Evolutionary conservation across 345 rosid species (phyloP), one percentile per base, ranked within the genome.

Genomic region (Sonneratia alba): DNA sequence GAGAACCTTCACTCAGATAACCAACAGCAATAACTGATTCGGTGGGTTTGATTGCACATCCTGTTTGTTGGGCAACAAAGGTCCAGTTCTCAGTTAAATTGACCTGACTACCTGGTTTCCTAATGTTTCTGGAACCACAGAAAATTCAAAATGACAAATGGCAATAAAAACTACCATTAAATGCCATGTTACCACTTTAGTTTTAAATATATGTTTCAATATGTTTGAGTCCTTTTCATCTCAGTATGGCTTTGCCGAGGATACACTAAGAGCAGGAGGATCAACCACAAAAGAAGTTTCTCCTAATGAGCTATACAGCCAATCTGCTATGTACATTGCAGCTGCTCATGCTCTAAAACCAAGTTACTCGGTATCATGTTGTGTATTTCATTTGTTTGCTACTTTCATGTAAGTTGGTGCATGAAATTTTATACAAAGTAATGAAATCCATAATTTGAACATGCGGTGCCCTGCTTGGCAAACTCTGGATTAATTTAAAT

Each of bases 271-370:
- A 84, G 79, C 93, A 5, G 96, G 89, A 72, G 96, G 89, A 66
- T 77, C 89, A 45, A 73, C 81, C 37, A 87, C 86, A 56, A 91
- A 87, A 77, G 90, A 92, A 57, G 81, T 92, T 79, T 84, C 92
- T 67, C 96, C 91, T 9, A 87, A 91, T 87, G 99, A 95, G 81
- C 77, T 92, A 75, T 95, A 95, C 72, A 85, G 97, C 83, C 99
- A 91, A 75, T 95, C 99, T 70, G 98, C 99, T 65, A 85, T 95
- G 75, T 95, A 92, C 77, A 95, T 95, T 77, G 97, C 98, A 47
- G 93, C 97, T 82, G 99, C 99, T 78, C 99, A 92, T 85, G 93
- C 99, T 13, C 72, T 95, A 81, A 95, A 91, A 81, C 98, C 99
- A 79, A 90, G 86, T 82, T 95, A 95, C 77, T 92, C 98, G 15